Conservation (phyloP, 2,329 filamentous ascomycete genomes). For the Davidsoniella virescens region DNA sequence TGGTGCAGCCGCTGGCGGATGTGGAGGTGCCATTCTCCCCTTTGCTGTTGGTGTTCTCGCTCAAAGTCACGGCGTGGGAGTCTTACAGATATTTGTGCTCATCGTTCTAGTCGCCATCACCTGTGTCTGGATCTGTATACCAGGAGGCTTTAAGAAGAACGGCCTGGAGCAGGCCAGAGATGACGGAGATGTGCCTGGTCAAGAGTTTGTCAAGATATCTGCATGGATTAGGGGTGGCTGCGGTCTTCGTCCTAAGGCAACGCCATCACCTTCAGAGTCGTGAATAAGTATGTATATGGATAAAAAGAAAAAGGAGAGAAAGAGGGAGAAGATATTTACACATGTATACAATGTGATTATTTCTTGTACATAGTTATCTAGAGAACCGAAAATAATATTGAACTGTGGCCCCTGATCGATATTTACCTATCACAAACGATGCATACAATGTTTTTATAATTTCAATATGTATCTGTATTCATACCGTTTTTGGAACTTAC, state of each 20-base stretch:
- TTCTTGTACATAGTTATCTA: too few relatives aligned
- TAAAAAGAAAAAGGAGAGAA: not conserved
- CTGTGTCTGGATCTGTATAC: slow-evolving; percentile 29
- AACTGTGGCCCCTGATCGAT: too few relatives aligned
- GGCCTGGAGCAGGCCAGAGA: slow-evolving; percentile 27
- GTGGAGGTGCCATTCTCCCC: slow-evolving; percentile 51
- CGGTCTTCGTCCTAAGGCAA: too few relatives aligned
- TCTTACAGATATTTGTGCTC: slow-evolving; percentile 39
- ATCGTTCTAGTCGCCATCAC: slow-evolving; percentile 30
- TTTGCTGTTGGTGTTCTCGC: slow-evolving; percentile 55
- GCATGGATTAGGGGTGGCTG: not conserved
- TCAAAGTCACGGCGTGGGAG: slow-evolving; percentile 35
- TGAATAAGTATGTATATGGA: not conserved
- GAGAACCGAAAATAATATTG: too few relatives aligned
- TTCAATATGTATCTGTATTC: too few relatives aligned
- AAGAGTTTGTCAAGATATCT: slow-evolving; percentile 1
- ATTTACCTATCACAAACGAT: too few relatives aligned
- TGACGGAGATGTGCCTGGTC: slow-evolving; percentile 14
- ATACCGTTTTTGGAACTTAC: too few relatives aligned
- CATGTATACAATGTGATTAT: not conserved
- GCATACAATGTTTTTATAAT: too few relatives aligned
- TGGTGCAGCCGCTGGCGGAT: slow-evolving; percentile 59
- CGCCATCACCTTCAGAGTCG: not conserved
- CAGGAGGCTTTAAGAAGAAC: slow-evolving; percentile 23
- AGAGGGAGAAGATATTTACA: too few relatives aligned